Conservation (phyloP, 1,284 basidiomycete genomes). For the Porogramme epimiltina region DNA sequence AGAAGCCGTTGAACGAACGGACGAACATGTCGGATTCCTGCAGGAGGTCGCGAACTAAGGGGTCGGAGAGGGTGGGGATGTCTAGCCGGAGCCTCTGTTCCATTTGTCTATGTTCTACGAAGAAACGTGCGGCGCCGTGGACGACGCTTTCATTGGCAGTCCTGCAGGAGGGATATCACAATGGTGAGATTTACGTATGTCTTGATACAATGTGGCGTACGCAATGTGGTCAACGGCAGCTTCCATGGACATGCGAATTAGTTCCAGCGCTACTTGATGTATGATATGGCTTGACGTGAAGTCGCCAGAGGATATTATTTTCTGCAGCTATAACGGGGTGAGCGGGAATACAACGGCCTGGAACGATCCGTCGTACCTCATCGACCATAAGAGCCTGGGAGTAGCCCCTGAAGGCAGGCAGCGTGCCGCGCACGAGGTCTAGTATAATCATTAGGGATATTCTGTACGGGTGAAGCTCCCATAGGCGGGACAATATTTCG, state of each 20-base stretch:
- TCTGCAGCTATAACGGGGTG: conserved; percentile 54
- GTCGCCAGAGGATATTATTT: conserved; percentile 40
- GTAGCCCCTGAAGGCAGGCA: conserved; percentile 80
- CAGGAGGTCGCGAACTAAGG: conserved; percentile 70
- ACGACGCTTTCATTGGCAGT: conserved; percentile 69
- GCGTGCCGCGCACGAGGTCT: conserved; percentile 69
- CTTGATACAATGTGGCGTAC: conserved; percentile 45
- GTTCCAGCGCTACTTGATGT: conserved; percentile 61
- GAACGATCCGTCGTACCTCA: conserved; percentile 51
- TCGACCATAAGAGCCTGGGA: conserved; percentile 82
- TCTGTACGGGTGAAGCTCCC: conserved; percentile 66
- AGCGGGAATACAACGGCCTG: conserved; percentile 5
- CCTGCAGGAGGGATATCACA: conserved; percentile 39
- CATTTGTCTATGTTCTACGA: conserved; percentile 76
- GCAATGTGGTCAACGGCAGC: conserved; percentile 68
- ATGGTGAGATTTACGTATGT: neutral
- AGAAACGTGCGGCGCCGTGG: conserved; percentile 67
- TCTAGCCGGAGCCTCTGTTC: conserved; percentile 76
- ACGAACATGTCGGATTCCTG: conserved; percentile 83
- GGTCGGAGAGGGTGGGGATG: conserved; percentile 74
- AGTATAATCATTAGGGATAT: conserved; percentile 65
- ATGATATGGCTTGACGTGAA: conserved; percentile 35
- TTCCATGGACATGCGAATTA: conserved; percentile 64
- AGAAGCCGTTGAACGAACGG: conserved; percentile 67
- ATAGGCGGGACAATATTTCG: conserved; percentile 60